phyloP scores from a whole-genome alignment of 164 flowering plant species.

The Vitis cinerea region DNA sequence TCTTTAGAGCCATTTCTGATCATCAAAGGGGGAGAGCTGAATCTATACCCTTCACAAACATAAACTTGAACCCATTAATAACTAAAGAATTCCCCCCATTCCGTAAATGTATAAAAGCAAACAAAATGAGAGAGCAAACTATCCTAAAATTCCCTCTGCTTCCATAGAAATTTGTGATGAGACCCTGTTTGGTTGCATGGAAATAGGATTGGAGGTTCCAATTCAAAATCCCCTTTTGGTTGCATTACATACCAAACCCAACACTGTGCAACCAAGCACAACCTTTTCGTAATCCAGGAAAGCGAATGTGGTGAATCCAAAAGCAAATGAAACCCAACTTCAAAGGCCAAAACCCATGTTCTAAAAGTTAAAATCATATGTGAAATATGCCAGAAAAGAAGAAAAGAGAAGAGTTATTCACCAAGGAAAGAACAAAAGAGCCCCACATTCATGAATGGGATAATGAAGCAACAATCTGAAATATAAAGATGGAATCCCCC shows the following conservation, averaged over 20 bases:
- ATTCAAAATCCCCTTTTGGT: too few relatives aligned
- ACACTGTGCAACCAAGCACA: not conserved
- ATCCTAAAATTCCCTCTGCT: too few relatives aligned
- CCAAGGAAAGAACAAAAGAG: not conserved
- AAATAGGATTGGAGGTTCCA: too few relatives aligned
- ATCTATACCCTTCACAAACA: too few relatives aligned
- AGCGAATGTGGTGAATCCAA: not conserved
- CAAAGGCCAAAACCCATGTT: too few relatives aligned
- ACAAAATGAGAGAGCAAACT: too few relatives aligned
- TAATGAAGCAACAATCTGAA: too few relatives aligned
- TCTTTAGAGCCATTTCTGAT: constrained; percentile 16
- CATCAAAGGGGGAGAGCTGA: not conserved
- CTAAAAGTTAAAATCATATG: not conserved
- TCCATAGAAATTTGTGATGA: too few relatives aligned
- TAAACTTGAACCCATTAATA: not conserved
- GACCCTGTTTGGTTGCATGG: too few relatives aligned
- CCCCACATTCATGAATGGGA: not conserved
- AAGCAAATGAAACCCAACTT: not conserved
- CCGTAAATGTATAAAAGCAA: too few relatives aligned
- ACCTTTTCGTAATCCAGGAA: constrained; percentile 2
- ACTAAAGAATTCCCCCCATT: not conserved
- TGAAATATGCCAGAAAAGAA: not conserved
- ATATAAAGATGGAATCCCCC: not conserved
- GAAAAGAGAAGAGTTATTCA: not conserved
- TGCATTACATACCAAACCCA: too few relatives aligned